Conservation (phyloP, 306 rosid species). For the Nissolia schottii region DNA sequence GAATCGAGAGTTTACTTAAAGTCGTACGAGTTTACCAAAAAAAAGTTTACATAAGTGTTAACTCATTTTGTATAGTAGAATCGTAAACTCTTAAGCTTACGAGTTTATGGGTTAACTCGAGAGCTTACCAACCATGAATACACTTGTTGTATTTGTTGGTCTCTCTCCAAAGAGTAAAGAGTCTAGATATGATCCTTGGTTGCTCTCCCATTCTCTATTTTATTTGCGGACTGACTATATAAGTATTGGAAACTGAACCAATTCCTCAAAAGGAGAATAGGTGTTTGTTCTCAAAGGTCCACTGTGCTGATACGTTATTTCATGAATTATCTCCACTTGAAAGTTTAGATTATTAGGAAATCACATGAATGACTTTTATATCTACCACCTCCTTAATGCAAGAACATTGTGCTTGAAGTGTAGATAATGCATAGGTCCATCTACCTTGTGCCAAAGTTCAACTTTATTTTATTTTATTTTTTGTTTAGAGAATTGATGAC, state of each 20-base stretch:
- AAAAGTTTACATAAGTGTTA: too few species aligned
- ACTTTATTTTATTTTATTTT: neutral
- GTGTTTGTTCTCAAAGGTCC: slow-evolving; percentile 4
- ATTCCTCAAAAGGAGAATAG: neutral
- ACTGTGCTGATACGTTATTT: neutral
- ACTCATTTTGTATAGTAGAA: too few species aligned
- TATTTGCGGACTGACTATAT: slow-evolving; percentile 6
- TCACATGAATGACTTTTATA: neutral
- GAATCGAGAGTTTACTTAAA: too few species aligned
- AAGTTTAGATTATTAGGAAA: neutral
- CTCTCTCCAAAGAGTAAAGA: slow-evolving; percentile 2
- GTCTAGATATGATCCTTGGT: slow-evolving; percentile 11
- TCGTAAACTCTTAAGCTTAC: too few species aligned
- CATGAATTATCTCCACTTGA: neutral
- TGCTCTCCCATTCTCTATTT: slow-evolving; percentile 7
- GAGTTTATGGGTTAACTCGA: too few species aligned
- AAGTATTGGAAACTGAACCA: neutral
- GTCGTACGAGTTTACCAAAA: too few species aligned
- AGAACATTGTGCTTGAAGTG: neutral
- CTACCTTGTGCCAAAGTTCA: neutral
- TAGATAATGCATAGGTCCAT: neutral
- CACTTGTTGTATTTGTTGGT: neutral
- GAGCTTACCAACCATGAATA: too few species aligned
- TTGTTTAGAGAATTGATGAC: neutral
- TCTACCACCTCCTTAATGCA: neutral